Evolutionary conservation across 345 rosid species (phyloP), one percentile per base, ranked within the genome.

Genomic region (Melaleuca alternifolia): DNA sequence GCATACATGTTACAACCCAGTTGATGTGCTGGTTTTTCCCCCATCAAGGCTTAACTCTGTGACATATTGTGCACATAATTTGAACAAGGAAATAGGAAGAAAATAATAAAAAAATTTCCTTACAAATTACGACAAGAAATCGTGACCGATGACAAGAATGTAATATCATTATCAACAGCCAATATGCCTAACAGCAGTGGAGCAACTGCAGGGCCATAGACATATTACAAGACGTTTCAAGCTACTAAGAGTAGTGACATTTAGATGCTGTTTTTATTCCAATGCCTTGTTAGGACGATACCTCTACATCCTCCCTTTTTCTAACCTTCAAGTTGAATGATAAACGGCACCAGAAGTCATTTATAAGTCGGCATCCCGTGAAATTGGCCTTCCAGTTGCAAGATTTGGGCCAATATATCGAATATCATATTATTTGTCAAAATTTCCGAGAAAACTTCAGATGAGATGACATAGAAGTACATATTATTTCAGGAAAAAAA

Each of bases 391-490:
- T 62, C 44, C 44, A 15, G 21, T 62, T 62, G 65, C 33, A 59
- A 26, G 33, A 11, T 59, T 59, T 59, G 0, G 65, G 65, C 26
- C n/a, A 2, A 0, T 30, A 30, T 30, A 62, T 62, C 0, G 0
- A 62, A 62, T 2, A 62, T 62, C 76, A 62, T 62, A 28, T 30
- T 41, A 62, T 1, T 62, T 15, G 76, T 30, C 76, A 62, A 0
- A 41, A 62, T 62, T 62, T 30, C 44, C 20, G 0, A 0, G 75
- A 61, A 28, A 61, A 28, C 20, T 62, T 30, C 76, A 30, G 20
- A 30, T 62, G 44, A 0, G 76, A 62, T 14, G 44, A 62, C 76
- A 62, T 62, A 62, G 76, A 62, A 30, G 44, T 14, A 62, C 76
- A 62, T 15, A 3, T 14, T 6, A 62, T 15, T 30, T 3, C 41